Percentiles rank a stretch among this genome's conserved stretches.
Evolutionary conservation across 1,139 yeast species (phyloP).

Genomic region (Eremothecium sinecaudum): DNA sequence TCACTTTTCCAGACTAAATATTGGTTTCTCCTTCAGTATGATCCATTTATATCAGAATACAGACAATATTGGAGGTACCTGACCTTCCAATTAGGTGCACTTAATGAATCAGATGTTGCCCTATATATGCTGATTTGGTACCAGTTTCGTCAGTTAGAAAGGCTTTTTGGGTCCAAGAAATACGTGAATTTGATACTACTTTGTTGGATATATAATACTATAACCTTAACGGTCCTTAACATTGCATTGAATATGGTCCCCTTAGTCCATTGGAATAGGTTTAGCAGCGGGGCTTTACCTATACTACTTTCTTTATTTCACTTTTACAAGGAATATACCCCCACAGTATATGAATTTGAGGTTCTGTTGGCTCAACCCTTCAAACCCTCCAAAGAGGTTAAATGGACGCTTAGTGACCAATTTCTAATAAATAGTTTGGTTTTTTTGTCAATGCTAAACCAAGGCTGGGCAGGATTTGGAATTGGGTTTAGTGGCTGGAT

Average conservation of each 20-base stretch:
- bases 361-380: slow-evolving; percentile 21
- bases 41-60: slow-evolving; percentile 26
- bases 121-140: slow-evolving; percentile 27
- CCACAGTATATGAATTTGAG: slow-evolving; percentile 26
- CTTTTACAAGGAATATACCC: slow-evolving; percentile 29
- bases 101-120: slow-evolving; percentile 28
- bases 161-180: slow-evolving; percentile 28
- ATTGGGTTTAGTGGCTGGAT: slow-evolving; percentile 28
- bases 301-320: slow-evolving; percentile 23
- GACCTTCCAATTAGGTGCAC: slow-evolving; percentile 22
- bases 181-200: slow-evolving; percentile 24
- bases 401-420: slow-evolving; percentile 26
- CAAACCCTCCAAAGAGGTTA: slow-evolving; percentile 13
- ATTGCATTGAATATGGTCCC: slow-evolving; percentile 16
- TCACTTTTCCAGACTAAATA: slow-evolving; percentile 25
- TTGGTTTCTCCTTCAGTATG: slow-evolving; percentile 22
- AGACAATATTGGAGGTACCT: slow-evolving; percentile 24
- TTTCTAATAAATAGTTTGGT: slow-evolving; percentile 22
- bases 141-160: slow-evolving; percentile 24
- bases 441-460: slow-evolving; percentile 21
- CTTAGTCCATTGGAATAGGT: slow-evolving; percentile 20
- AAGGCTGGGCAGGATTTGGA: slow-evolving; percentile 23
- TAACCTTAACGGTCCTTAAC: slow-evolving; percentile 13
- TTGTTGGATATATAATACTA: slow-evolving; percentile 20
- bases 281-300: slow-evolving; percentile 26